These are phyloP conservation scores for Solanum virginianum DNA, from an alignment of 257 asterid genomes.

Conservation along the genomic window DNA sequence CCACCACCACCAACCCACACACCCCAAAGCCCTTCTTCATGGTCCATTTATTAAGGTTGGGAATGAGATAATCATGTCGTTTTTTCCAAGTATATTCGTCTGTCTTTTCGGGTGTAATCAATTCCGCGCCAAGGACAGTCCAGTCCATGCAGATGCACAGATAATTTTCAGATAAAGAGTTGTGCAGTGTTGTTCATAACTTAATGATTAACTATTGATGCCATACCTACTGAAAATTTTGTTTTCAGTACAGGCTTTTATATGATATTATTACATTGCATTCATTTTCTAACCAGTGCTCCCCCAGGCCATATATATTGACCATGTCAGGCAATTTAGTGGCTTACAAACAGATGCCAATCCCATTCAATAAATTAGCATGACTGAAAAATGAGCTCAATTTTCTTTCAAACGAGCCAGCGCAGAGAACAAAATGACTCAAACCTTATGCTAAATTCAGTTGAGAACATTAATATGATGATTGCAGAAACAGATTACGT, in stretches of 20 bases:
- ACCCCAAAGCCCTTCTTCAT: too few relatives aligned
- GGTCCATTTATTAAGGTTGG: too few relatives aligned
- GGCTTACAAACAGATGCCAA: neutral
- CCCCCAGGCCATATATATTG: neutral
- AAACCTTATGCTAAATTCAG: neutral
- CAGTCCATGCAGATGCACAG: neutral
- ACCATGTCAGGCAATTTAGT: neutral
- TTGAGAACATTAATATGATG: neutral
- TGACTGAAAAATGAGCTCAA: too few relatives aligned
- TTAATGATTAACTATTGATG: too few relatives aligned
- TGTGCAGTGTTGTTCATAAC: too few relatives aligned
- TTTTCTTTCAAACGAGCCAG: too few relatives aligned
- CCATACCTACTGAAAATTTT: neutral
- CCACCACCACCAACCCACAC: too few relatives aligned
- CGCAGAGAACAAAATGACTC: too few relatives aligned
- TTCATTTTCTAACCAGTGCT: too few relatives aligned
- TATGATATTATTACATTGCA: too few relatives aligned
- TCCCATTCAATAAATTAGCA: neutral
- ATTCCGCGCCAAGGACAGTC: neutral
- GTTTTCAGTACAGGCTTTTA: neutral
- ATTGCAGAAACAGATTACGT: neutral
- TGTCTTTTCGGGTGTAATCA: neutral
- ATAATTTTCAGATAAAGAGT: neutral
- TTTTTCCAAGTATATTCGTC: neutral
- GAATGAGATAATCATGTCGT: too few relatives aligned